phyloP scores from a whole-genome alignment of 2,329 filamentous ascomycete genomes.

The Trichophyton schoenleinii region DNA sequence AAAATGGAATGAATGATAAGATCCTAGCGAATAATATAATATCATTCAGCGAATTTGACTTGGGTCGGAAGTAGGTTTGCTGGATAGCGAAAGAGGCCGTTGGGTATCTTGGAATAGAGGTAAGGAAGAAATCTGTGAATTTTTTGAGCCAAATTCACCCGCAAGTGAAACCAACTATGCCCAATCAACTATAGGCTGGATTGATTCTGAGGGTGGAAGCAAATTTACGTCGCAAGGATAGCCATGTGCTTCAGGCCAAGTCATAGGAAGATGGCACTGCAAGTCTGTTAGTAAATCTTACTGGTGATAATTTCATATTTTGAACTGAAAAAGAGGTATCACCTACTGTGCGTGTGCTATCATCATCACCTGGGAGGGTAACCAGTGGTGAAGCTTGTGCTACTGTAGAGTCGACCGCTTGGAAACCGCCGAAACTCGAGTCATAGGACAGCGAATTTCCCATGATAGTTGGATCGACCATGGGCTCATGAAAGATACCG shows the following conservation, averaged over 20 bases:
- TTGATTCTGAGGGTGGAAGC: constrained; percentile 24
- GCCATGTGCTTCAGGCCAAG: constrained; percentile 28
- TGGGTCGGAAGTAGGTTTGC: constrained; percentile 21
- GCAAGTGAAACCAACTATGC: constrained; percentile 20
- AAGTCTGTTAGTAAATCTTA: constrained; percentile 11
- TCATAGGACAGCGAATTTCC: neutral
- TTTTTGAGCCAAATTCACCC: constrained; percentile 21
- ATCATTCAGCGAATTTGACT: constrained; percentile 25
- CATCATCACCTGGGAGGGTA: constrained; percentile 24
- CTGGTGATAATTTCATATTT: constrained; percentile 17
- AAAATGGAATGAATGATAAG: constrained; percentile 21
- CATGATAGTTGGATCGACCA: constrained; percentile 15
- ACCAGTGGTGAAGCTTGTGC: constrained; percentile 23
- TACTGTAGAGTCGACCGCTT: constrained; percentile 19
- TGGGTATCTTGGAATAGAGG: constrained; percentile 26
- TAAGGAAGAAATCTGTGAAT: constrained; percentile 16
- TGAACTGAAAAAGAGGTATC: constrained; percentile 24
- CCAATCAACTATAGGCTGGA: constrained; percentile 23
- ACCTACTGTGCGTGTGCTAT: constrained; percentile 28
- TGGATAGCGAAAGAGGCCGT: constrained; percentile 21
- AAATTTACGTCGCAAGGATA: constrained; percentile 28
- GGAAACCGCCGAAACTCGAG: constrained; percentile 21
- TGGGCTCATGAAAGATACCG: constrained; percentile 24
- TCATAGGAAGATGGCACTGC: constrained; percentile 27
- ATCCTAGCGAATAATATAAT: constrained; percentile 25